Evolutionary conservation across 1,139 yeast genomes (phyloP).

Genomic region (Zygosaccharomyces pseudobailii): DNA sequence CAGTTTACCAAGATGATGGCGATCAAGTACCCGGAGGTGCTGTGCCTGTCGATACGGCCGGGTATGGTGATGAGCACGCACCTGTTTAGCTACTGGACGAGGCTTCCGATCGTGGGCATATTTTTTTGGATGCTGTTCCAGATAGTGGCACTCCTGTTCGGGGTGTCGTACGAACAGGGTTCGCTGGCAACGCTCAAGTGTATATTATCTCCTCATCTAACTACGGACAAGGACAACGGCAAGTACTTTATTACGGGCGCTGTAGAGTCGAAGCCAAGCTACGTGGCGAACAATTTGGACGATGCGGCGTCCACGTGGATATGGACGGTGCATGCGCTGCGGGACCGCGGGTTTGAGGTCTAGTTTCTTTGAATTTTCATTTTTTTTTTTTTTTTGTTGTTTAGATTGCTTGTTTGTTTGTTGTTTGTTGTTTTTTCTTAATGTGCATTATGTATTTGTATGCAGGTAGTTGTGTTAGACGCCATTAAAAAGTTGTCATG

Average conservation of each 20-base stretch:
- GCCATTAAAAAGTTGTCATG: too few relatives aligned
- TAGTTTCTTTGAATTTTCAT: not conserved
- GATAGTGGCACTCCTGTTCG: conserved; percentile 61
- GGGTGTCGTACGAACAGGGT: conserved; percentile 70
- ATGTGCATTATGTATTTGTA: too few relatives aligned
- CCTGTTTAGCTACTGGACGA: conserved; percentile 67
- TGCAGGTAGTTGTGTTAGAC: too few relatives aligned
- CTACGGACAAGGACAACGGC: conserved; percentile 58
- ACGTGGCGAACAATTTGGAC: conserved; percentile 53
- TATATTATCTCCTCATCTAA: conserved; percentile 52
- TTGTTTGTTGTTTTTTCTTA: too few relatives aligned
- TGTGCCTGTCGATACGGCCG: conserved; percentile 72
- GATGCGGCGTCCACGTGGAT: conserved; percentile 73
- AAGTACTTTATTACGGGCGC: conserved; percentile 64
- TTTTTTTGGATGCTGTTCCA: conserved; percentile 67
- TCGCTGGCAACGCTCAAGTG: conserved; percentile 61
- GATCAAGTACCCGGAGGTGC: conserved; percentile 58
- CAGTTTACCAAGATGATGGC: conserved; percentile 68
- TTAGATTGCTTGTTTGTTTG: too few relatives aligned
- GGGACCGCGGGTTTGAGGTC: conserved; percentile 43
- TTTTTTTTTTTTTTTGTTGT: not conserved
- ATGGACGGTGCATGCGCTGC: conserved; percentile 69
- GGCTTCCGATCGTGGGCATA: conserved; percentile 71
- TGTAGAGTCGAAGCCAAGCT: conserved; percentile 48
- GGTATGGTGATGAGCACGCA: conserved; percentile 82